Percentiles rank a stretch among this genome's conserved stretches.
Conservation (phyloP, 2,329 filamentous ascomycete species). For the Neopestalotiopsis clavispora region DNA sequence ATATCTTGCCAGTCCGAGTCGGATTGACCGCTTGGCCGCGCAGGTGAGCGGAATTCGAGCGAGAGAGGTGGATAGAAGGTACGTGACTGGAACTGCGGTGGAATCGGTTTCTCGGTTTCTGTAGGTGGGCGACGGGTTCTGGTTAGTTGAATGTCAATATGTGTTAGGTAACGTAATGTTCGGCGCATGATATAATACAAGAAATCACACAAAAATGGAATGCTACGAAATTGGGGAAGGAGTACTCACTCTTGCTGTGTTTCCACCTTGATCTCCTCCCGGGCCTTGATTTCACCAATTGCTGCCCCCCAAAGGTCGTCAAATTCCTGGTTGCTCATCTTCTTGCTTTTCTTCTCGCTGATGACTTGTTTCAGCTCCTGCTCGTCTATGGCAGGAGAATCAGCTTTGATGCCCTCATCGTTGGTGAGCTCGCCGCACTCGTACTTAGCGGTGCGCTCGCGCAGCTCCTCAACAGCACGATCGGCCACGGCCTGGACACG, state of each 20-base stretch:
- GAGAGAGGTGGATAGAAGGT: constrained; percentile 86
- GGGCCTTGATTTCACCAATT: constrained; percentile 70
- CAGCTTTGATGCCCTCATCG: constrained; percentile 62
- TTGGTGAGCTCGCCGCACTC: constrained; percentile 81
- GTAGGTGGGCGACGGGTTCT: constrained; percentile 75
- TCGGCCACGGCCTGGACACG: constrained; percentile 88
- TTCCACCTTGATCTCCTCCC: constrained; percentile 64
- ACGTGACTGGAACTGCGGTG: constrained; percentile 63
- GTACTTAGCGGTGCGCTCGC: constrained; percentile 83
- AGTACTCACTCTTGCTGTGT: constrained; percentile 48
- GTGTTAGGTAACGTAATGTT: constrained; percentile 20
- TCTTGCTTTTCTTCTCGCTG: constrained; percentile 76
- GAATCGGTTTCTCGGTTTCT: constrained; percentile 66
- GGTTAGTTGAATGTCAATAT: constrained; percentile 78
- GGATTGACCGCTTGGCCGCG: constrained; percentile 77
- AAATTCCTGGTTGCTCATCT: constrained; percentile 86
- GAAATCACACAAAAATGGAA: not conserved
- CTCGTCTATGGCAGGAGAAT: constrained; percentile 66
- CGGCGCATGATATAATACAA: not conserved
- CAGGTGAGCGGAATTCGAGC: constrained; percentile 88
- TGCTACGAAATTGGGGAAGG: constrained; percentile 19
- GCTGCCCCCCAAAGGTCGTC: constrained; percentile 84
- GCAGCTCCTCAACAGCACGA: constrained; percentile 83
- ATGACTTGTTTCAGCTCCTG: constrained; percentile 80
- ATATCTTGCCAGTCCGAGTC: constrained; percentile 84